A percentile compares a stretch with the other conserved stretches of the same genome.
phyloP scores from a whole-genome alignment of 345 rosid genomes.

The Salix koriyanagi region DNA sequence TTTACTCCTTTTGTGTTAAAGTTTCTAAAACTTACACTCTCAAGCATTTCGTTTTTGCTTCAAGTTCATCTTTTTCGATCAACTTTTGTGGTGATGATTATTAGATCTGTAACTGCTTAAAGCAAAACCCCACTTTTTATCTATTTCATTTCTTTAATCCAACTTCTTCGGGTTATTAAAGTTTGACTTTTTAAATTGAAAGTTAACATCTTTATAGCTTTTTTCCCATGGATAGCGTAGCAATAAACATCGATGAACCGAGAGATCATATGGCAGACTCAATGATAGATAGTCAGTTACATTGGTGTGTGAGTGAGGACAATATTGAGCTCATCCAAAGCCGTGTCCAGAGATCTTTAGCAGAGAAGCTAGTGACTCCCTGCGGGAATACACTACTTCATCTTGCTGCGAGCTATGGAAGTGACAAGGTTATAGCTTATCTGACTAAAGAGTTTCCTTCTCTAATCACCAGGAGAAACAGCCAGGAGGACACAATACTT shows the following conservation, averaged over 20 bases:
- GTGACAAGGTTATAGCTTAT: neutral
- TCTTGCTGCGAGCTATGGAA: neutral
- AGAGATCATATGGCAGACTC: neutral
- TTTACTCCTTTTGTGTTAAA: conserved; percentile 27
- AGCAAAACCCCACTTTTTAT: conserved; percentile 23
- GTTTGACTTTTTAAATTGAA: neutral
- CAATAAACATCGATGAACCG: neutral
- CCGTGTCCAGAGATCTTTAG: neutral
- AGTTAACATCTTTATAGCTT: conserved; percentile 10
- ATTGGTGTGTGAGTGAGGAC: neutral
- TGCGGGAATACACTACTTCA: neutral
- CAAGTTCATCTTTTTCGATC: neutral
- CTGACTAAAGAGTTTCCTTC: neutral
- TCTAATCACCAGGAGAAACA: too few relatives aligned
- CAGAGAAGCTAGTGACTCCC: neutral
- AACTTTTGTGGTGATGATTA: conserved; percentile 6
- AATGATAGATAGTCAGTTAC: neutral
- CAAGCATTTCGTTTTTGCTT: conserved; percentile 23
- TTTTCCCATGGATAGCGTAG: neutral
- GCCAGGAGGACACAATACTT: too few relatives aligned
- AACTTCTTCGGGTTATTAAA: neutral
- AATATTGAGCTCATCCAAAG: accelerated
- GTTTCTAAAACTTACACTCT: conserved; percentile 33
- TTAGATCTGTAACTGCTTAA: conserved; percentile 37
- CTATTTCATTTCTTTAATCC: conserved; percentile 19